Evolutionary conservation across 2,329 filamentous ascomycete genomes (phyloP).

Genomic region (Xylariomycetidae sp.): DNA sequence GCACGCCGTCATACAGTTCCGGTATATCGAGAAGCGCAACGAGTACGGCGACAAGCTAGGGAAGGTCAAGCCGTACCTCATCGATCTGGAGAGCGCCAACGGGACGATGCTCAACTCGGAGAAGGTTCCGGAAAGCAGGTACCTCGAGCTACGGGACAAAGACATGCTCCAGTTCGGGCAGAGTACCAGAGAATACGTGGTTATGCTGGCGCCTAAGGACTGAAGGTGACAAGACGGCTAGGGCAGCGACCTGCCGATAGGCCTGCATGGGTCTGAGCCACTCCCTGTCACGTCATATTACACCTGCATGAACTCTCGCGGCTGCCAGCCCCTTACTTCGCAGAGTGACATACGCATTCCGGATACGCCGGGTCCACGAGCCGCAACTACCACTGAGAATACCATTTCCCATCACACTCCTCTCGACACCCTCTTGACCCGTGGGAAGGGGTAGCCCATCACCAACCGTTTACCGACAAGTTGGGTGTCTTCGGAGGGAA

Average conservation of each 20-base stretch:
- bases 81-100: slow-evolving; percentile 91
- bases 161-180: slow-evolving; percentile 86
- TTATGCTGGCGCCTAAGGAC: slow-evolving; percentile 67
- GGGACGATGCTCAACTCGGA: slow-evolving; percentile 80
- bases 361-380: not conserved
- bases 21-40: slow-evolving; percentile 75
- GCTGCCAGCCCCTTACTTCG: not conserved
- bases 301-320: too few species aligned
- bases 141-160: slow-evolving; percentile 80
- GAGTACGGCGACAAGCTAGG: slow-evolving; percentile 83
- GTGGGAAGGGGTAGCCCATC: too few species aligned
- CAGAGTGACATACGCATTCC: not conserved
- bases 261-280: not conserved
- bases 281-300: too few species aligned
- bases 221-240: slow-evolving; percentile 20
- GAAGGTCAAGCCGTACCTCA: slow-evolving; percentile 78
- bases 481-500: too few species aligned
- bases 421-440: too few species aligned
- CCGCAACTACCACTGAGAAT: too few species aligned
- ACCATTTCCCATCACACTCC: too few species aligned
- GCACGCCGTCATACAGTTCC: slow-evolving; percentile 92
- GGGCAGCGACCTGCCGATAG: not conserved
- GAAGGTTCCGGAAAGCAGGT: slow-evolving; percentile 68
- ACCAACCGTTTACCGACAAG: too few species aligned
- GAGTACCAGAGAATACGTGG: slow-evolving; percentile 89